phyloP scores from a whole-genome alignment of 371 early-diverging fungal genomes.

The Dichotomocladium elegans region DNA sequence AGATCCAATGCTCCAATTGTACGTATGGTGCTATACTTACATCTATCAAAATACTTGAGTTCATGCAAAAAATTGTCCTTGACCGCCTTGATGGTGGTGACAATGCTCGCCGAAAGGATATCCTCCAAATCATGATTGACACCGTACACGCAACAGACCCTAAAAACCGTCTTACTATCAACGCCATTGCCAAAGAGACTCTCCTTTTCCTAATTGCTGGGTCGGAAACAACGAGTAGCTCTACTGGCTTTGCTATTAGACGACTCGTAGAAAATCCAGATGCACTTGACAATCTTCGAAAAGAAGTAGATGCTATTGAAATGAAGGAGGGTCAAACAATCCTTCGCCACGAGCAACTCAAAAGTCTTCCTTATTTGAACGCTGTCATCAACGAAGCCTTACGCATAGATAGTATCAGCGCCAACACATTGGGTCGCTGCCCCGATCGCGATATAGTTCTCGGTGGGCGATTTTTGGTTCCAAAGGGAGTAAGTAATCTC shows the following conservation, averaged over 20 bases:
- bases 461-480: conserved; percentile 11
- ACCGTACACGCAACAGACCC: conserved; percentile 13
- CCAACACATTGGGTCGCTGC: conserved; percentile 14
- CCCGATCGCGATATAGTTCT: conserved; percentile 11
- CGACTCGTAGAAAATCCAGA: conserved; percentile 26
- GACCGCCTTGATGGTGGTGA: conserved; percentile 16
- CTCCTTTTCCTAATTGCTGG: conserved; percentile 38
- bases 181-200: conserved; percentile 31
- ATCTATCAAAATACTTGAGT: no score
- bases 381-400: conserved; percentile 35
- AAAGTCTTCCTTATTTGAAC: conserved; percentile 29
- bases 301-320: conserved; percentile 22
- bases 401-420: conserved; percentile 21
- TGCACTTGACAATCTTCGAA: conserved; percentile 18
- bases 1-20: no score
- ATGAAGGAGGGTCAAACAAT: conserved; percentile 7
- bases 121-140: conserved; percentile 35
- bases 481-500: conserved; percentile 18
- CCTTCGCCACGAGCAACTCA: conserved; percentile 28
- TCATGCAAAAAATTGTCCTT: conserved; percentile 25
- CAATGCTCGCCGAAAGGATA: conserved; percentile 26
- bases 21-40: no score
- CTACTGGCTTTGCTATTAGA: conserved; percentile 27
- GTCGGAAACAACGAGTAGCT: conserved; percentile 36
- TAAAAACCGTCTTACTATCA: conserved; percentile 22